Conservation (phyloP, 75 land plant genomes). For the Pinus tabuliformis region DNA sequence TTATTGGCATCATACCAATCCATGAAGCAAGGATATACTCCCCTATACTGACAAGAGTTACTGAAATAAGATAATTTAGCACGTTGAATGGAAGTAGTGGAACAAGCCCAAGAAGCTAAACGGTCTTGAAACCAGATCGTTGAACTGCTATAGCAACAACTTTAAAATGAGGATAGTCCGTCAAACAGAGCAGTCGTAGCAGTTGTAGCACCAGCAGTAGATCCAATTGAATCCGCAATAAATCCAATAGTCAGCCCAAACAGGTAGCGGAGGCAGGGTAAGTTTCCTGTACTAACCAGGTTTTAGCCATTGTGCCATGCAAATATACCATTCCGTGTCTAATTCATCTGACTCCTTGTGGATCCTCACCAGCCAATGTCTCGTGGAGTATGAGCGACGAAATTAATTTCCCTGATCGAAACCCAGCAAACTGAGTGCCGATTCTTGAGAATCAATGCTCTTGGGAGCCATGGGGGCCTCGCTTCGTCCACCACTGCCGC, state of each 20-base stretch:
- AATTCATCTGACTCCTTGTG: background rate
- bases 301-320: background rate
- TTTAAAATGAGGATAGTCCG: too few relatives aligned
- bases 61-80: constrained; percentile 88
- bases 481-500: background rate
- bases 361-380: background rate
- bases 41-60: constrained; percentile 72
- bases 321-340: background rate
- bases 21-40: constrained; percentile 84
- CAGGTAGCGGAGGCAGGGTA: constrained; percentile 12
- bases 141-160: too few relatives aligned
- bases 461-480: too few relatives aligned
- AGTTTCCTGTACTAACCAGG: background rate
- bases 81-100: constrained; percentile 92
- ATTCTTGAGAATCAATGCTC: too few relatives aligned
- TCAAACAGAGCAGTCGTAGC: too few relatives aligned
- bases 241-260: constrained; percentile 31
- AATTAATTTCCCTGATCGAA: background rate
- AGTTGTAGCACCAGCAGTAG: constrained; percentile 25
- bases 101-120: constrained; percentile 86
- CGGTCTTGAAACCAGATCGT: constrained; percentile 38
- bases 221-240: constrained; percentile 29
- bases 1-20: constrained; percentile 98
- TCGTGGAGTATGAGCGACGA: background rate
- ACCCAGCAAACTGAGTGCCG: background rate